These are phyloP conservation scores for Sergeia podlipaevii DNA, from an alignment of 208 protist genomes.

Conservation along the genomic window DNA sequence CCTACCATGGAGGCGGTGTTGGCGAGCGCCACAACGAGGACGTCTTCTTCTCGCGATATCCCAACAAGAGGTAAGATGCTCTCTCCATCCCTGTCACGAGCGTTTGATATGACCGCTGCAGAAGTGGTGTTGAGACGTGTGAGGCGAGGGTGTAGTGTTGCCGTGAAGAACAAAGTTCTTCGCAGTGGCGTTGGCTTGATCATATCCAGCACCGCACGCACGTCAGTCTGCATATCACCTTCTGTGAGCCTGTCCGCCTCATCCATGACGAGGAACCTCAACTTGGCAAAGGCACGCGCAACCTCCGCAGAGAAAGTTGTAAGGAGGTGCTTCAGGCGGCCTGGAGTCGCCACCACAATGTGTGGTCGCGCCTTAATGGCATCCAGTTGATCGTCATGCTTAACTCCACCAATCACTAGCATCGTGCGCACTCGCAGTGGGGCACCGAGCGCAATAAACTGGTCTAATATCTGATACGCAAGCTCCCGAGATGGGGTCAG, in stretches of 20 bases:
- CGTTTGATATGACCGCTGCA: too few species aligned
- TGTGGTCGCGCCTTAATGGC: constrained; percentile 70
- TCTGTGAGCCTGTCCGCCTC: constrained; percentile 84
- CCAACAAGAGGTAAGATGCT: too few species aligned
- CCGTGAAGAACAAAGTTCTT: constrained; percentile 70
- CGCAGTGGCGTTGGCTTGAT: constrained; percentile 32
- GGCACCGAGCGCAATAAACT: constrained; percentile 82
- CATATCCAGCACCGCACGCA: constrained; percentile 31
- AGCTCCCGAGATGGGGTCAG: constrained; percentile 97
- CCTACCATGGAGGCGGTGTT: too few species aligned
- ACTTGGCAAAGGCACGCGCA: constrained; percentile 46
- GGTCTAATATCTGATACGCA: constrained; percentile 94
- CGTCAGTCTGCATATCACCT: constrained; percentile 61
- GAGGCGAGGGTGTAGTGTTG: constrained; percentile 60
- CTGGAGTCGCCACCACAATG: constrained; percentile 83
- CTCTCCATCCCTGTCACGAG: too few species aligned
- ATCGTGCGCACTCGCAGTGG: constrained; percentile 63
- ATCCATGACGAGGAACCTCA: constrained; percentile 84
- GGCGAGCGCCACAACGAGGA: too few species aligned
- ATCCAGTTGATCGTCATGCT: constrained; percentile 71
- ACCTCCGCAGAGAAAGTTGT: constrained; percentile 41
- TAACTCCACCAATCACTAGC: constrained; percentile 73
- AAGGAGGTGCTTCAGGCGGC: constrained; percentile 63
- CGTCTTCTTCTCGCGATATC: too few species aligned
- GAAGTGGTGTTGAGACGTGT: constrained; percentile 17